Percentiles rank a stretch among this genome's conserved stretches.
These are phyloP conservation scores for Pseudogymnoascus sp. DNA, from an alignment of 2,329 filamentous ascomycete species.

Conservation along the genomic window DNA sequence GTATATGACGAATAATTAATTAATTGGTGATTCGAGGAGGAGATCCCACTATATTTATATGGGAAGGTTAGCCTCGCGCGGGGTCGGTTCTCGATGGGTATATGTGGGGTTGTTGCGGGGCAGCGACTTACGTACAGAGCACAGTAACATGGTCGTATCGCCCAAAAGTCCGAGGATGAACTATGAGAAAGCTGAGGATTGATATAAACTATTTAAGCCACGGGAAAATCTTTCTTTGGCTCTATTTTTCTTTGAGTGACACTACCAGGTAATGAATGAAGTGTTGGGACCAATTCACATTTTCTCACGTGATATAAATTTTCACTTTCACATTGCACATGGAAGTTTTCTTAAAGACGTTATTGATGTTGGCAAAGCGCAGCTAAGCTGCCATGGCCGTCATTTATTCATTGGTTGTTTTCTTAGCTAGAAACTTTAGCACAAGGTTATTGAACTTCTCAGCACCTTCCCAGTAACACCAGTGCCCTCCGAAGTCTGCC, in stretches of 20 bases:
- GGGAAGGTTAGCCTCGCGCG: neutral
- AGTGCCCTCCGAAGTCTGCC: constrained; percentile 28
- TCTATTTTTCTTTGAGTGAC: neutral
- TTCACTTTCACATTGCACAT: neutral
- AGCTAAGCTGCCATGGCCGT: neutral
- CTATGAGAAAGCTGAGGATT: neutral
- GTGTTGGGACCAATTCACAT: neutral
- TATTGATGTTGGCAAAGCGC: neutral
- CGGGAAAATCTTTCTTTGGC: no score
- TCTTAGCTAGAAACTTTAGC: constrained; percentile 18
- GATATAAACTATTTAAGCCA: neutral
- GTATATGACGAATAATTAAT: neutral
- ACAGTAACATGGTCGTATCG: neutral
- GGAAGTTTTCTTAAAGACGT: neutral
- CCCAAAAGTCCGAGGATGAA: neutral
- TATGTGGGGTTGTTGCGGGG: neutral
- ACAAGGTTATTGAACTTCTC: constrained; percentile 22
- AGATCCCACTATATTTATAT: constrained; percentile 6
- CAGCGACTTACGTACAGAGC: neutral
- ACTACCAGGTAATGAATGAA: neutral
- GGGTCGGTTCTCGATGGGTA: constrained; percentile 5
- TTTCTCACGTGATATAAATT: neutral
- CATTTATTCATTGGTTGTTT: neutral
- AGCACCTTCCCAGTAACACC: constrained; percentile 29
- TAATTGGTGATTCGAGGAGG: neutral